Percentiles rank a stretch among this genome's conserved stretches.
phyloP scores from a whole-genome alignment of 805 yeast species.

The Zygosaccharomyces bailii region DNA sequence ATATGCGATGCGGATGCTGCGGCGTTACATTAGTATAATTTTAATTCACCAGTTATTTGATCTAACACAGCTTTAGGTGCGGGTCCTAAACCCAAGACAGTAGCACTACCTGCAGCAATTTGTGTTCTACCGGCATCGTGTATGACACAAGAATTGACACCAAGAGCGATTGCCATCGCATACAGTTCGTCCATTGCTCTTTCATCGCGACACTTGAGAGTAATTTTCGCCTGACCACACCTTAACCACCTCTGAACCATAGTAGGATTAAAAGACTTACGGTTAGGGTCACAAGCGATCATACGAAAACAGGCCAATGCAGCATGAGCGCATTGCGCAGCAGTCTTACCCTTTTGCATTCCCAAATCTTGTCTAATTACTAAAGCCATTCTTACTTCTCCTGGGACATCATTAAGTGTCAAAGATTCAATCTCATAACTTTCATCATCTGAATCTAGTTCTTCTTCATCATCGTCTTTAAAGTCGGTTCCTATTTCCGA shows the following conservation, averaged over 20 bases:
- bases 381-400: slow-evolving; percentile 82
- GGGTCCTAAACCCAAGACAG: slow-evolving; percentile 96
- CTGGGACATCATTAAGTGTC: slow-evolving; percentile 62
- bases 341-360: slow-evolving; percentile 93
- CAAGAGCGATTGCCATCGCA: slow-evolving; percentile 76
- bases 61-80: slow-evolving; percentile 83
- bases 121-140: slow-evolving; percentile 98
- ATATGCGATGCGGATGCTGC: slow-evolving; percentile 1
- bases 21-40: slow-evolving; percentile 50
- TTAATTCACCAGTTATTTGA: slow-evolving; percentile 74
- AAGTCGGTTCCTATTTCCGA: slow-evolving; percentile 29
- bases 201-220: slow-evolving; percentile 66
- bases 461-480: slow-evolving; percentile 37
- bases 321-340: slow-evolving; percentile 99
- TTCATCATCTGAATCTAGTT: slow-evolving; percentile 48
- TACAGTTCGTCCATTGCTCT: slow-evolving; percentile 71
- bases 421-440: slow-evolving; percentile 59
- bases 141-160: slow-evolving; percentile 74
- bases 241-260: slow-evolving; percentile 73
- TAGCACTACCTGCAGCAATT: slow-evolving; percentile 92
- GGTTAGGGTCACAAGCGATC: slow-evolving; percentile 49
- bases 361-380: slow-evolving; percentile 83
- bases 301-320: slow-evolving; percentile 82
- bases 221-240: slow-evolving; percentile 90
- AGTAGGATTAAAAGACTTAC: slow-evolving; percentile 53